Evolutionary conservation across 2,329 filamentous ascomycete genomes (phyloP).

Genomic region (Trichoderma sp.): DNA sequence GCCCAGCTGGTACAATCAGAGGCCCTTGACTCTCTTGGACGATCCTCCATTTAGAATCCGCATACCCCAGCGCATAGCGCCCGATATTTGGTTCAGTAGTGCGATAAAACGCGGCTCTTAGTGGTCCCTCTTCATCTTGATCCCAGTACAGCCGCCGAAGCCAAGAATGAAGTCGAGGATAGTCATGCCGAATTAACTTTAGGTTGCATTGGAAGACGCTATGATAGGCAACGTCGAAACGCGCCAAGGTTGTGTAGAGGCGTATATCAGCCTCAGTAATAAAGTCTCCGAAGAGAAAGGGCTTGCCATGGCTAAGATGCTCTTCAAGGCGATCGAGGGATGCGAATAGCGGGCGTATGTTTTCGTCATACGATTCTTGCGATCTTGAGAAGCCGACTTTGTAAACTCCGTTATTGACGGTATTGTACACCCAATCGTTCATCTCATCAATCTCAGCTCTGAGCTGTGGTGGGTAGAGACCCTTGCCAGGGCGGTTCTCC

Average conservation of each 20-base stretch:
- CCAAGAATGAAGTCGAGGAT: conserved; percentile 69
- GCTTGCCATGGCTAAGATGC: conserved; percentile 50
- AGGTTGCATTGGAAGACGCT: conserved; percentile 67
- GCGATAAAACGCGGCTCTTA: conserved; percentile 61
- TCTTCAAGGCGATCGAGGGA: conserved; percentile 65
- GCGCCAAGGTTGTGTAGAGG: conserved; percentile 64
- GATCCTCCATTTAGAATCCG: conserved; percentile 29
- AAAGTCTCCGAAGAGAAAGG: conserved; percentile 63
- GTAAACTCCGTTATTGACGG: conserved; percentile 53
- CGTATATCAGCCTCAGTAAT: conserved; percentile 71
- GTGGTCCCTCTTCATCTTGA: conserved; percentile 28
- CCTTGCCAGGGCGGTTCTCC: conserved; percentile 48
- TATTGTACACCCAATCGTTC: conserved; percentile 67
- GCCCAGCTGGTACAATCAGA: conserved; percentile 34
- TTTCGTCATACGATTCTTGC: conserved; percentile 66
- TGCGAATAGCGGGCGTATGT: conserved; percentile 60
- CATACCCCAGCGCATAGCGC: conserved; percentile 36
- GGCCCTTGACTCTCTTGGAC: conserved; percentile 32
- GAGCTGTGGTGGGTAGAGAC: conserved; percentile 58
- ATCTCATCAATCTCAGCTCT: conserved; percentile 61
- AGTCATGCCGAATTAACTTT: conserved; percentile 63
- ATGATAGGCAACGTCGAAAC: conserved; percentile 70
- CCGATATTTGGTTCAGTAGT: conserved; percentile 62
- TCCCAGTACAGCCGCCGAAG: conserved; percentile 72
- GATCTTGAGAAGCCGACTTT: conserved; percentile 65